phyloP scores from a whole-genome alignment of 257 asterid species.

The Fraxinus cuspidata region DNA sequence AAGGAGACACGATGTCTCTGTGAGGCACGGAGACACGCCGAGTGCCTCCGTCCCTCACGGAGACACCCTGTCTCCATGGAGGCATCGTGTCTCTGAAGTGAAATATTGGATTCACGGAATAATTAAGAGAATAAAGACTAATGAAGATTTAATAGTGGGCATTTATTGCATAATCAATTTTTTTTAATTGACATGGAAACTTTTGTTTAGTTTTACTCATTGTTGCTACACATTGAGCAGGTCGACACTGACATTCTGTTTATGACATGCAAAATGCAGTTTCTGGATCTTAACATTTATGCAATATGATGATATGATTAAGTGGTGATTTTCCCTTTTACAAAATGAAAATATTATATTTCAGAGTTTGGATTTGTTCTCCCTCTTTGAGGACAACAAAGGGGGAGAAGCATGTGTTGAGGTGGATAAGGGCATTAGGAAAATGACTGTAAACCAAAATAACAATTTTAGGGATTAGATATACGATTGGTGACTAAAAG shows the following conservation, averaged over 20 bases:
- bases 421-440: background rate
- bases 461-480: background rate
- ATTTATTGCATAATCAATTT: background rate
- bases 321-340: no score
- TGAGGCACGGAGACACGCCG: no score
- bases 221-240: background rate
- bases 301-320: no score
- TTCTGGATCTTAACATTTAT: no score
- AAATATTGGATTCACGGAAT: no score
- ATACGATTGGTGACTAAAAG: background rate
- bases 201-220: background rate
- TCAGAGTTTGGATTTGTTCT: background rate
- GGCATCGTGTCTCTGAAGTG: no score
- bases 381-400: background rate
- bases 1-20: no score
- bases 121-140: no score
- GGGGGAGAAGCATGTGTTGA: background rate
- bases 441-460: background rate
- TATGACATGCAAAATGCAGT: background rate
- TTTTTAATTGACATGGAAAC: background rate
- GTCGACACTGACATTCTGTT: background rate
- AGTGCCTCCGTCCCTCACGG: no score
- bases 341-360: background rate
- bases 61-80: no score
- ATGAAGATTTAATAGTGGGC: background rate